Evolutionary conservation across 2,329 filamentous ascomycete species (phyloP), one percentile per base, ranked within the genome.

Genomic region (Grosmannia clavigera): DNA sequence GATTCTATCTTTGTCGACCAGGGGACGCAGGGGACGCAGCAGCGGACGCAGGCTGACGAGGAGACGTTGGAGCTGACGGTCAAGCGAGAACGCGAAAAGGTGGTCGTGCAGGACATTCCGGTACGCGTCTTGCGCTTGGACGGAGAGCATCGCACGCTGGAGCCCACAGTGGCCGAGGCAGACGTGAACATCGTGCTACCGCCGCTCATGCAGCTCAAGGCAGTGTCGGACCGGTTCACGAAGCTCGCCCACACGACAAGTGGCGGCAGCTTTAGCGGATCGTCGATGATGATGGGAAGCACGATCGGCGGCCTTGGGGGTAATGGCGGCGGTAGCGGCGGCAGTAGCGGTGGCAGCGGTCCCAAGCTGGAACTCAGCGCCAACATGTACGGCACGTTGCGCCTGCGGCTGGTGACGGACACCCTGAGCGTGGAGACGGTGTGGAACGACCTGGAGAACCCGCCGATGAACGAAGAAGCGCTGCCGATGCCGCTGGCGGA

Each of bases 51-150:
- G 27, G 29, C 52, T 19, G 40, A 22, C 43, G 70, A 52, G 33
- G 71, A 75, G 64, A 68, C 67, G 33, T 73, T 85, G 29, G 82
- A 80, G 70, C 83, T 76, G 65, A 81, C 70, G 65, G 79, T 82
- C 29, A 74, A 77, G 52, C 79, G 87, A 60, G 89, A 92, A 68
- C 86, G 90, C 66, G 92, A 96, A 71, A 95, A 94, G 64, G 81
- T 95, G 66, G 88, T 99, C 68, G 96, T 91, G 0, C 94, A 99
- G 70, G 91, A 97, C 72, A 88, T 99, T 48, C 94, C 94, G n/a
- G 87, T 97, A 52, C 86, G 92, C 22, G 91, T 99, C 1, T 81
- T 99, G 11, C 85, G 89, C 61, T 85, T 89, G 2, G 83, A 87
- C 58, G 87, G 84, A 0, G 90, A 97, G n/a, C 88, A 94, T 68